Evolutionary conservation across 495 filamentous ascomycete species (phyloP).

Genomic region (Peziza echinospora): DNA sequence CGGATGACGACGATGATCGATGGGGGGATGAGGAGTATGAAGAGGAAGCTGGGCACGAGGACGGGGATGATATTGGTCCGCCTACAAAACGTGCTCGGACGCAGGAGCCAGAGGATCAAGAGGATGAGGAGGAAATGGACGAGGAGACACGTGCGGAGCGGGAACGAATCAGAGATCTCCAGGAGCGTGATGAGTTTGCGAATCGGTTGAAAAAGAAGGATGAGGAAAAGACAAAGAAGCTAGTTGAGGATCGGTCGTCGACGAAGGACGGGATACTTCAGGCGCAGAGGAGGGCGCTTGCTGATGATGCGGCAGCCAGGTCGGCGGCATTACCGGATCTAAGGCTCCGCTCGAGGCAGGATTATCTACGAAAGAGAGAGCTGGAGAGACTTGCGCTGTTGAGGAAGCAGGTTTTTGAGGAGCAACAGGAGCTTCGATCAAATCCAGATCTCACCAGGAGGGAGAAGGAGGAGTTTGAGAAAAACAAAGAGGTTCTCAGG

Average conservation of each 20-base stretch:
- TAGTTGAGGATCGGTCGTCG: slow-evolving; percentile 42
- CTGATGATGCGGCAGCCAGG: slow-evolving; percentile 40
- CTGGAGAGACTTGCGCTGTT: slow-evolving; percentile 62
- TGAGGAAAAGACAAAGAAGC: slow-evolving; percentile 42
- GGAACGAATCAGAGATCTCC: slow-evolving; percentile 39
- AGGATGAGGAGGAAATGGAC: slow-evolving; percentile 33
- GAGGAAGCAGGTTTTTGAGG: slow-evolving; percentile 79
- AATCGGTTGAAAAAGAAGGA: slow-evolving; percentile 51
- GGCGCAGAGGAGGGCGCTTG: slow-evolving; percentile 37
- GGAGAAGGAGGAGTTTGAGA: slow-evolving; percentile 79
- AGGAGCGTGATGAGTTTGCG: slow-evolving; percentile 54
- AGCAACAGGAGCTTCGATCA: slow-evolving; percentile 57
- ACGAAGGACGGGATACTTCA: slow-evolving; percentile 36
- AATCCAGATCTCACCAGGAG: slow-evolving; percentile 50
- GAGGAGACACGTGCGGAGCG: slow-evolving; percentile 35
- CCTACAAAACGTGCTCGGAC: slow-evolving; percentile 36
- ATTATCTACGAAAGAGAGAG: slow-evolving; percentile 85
- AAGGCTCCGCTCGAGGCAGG: slow-evolving; percentile 62
- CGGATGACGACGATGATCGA: slow-evolving; percentile 44
- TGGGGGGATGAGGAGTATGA: slow-evolving; percentile 61
- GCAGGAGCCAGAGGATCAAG: slow-evolving; percentile 29
- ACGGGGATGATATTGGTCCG: slow-evolving; percentile 22
- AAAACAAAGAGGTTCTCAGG: slow-evolving; percentile 66
- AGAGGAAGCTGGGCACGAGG: slow-evolving; percentile 24
- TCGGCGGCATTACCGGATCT: slow-evolving; percentile 50